Percentiles rank a stretch among this genome's conserved stretches.
phyloP scores from a whole-genome alignment of 116 monocot genomes.

The Dioscorea cayenensis region DNA sequence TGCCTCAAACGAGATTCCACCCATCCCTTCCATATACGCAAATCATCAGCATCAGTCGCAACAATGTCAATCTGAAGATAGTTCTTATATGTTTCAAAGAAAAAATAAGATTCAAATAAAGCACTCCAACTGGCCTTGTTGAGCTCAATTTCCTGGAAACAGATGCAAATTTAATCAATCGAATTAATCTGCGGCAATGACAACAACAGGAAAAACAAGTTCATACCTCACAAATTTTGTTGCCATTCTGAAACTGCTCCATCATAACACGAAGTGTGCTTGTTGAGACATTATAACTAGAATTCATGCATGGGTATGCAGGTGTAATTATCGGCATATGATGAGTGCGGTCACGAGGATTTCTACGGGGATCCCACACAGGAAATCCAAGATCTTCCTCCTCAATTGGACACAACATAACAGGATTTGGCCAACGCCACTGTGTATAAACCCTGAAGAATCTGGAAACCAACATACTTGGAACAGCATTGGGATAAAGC shows the following conservation, averaged over 20 bases:
- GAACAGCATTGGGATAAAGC: slow-evolving; percentile 90
- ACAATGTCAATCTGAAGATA: slow-evolving; percentile 89
- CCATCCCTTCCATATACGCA: slow-evolving; percentile 93
- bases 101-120: slow-evolving; percentile 81
- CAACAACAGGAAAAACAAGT: neutral
- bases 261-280: slow-evolving; percentile 91
- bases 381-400: slow-evolving; percentile 90
- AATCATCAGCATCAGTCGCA: slow-evolving; percentile 72
- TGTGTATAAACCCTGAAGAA: slow-evolving; percentile 98
- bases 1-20: slow-evolving; percentile 97
- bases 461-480: slow-evolving; percentile 87
- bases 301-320: slow-evolving; percentile 99
- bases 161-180: neutral
- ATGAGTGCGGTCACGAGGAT: slow-evolving; percentile 82
- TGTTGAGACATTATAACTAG: slow-evolving; percentile 95
- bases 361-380: slow-evolving; percentile 95
- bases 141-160: slow-evolving; percentile 77
- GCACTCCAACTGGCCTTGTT: slow-evolving; percentile 62
- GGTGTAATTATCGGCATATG: slow-evolving; percentile 98
- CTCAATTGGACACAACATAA: slow-evolving; percentile 83
- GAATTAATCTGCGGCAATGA: neutral
- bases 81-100: slow-evolving; percentile 90
- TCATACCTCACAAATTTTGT: slow-evolving; percentile 78
- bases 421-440: slow-evolving; percentile 99
- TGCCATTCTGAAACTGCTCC: slow-evolving; percentile 82